Conservation (phyloP, 176 grass and related monocot species). For the Aegilops sharonensis region DNA sequence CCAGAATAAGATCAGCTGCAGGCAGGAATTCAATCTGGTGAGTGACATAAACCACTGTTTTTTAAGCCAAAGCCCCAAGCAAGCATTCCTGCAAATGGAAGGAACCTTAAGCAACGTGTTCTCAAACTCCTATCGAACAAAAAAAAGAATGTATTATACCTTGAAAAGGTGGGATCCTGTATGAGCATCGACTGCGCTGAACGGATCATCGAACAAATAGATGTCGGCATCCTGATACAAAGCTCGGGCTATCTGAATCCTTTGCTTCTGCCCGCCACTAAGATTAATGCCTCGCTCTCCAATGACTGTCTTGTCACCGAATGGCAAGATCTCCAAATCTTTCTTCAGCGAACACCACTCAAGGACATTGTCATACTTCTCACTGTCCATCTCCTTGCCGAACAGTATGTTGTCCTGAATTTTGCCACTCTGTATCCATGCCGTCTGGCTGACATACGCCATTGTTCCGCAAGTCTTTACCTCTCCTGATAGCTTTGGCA, state of each 20-base stretch:
- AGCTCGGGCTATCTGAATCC: constrained; percentile 54
- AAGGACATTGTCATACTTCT: constrained; percentile 39
- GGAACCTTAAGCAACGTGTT: neutral
- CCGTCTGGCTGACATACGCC: constrained; percentile 49
- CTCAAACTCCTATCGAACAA: neutral
- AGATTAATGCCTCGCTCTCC: constrained; percentile 54
- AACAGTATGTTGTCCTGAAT: constrained; percentile 56
- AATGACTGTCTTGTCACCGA: constrained; percentile 38
- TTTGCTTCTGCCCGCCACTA: constrained; percentile 46
- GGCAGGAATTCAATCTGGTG: constrained; percentile 94
- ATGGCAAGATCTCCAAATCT: constrained; percentile 48
- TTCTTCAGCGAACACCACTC: constrained; percentile 40
- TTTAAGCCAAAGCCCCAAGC: constrained; percentile 56
- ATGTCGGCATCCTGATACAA: constrained; percentile 45
- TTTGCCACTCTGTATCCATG: constrained; percentile 56
- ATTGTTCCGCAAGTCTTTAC: constrained; percentile 37
- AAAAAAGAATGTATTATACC: constrained; percentile 7
- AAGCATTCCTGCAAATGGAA: constrained; percentile 72
- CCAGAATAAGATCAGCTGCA: constrained; percentile 83
- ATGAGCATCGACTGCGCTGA: constrained; percentile 51
- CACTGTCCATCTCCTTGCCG: constrained; percentile 36
- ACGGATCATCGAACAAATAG: constrained; percentile 52
- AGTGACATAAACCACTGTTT: constrained; percentile 92
- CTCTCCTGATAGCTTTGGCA: constrained; percentile 46
- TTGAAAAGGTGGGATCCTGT: constrained; percentile 55